These are phyloP conservation scores for Adansonia madagascariensis DNA, from an alignment of 441 rosid genomes.

Conservation along the genomic window DNA sequence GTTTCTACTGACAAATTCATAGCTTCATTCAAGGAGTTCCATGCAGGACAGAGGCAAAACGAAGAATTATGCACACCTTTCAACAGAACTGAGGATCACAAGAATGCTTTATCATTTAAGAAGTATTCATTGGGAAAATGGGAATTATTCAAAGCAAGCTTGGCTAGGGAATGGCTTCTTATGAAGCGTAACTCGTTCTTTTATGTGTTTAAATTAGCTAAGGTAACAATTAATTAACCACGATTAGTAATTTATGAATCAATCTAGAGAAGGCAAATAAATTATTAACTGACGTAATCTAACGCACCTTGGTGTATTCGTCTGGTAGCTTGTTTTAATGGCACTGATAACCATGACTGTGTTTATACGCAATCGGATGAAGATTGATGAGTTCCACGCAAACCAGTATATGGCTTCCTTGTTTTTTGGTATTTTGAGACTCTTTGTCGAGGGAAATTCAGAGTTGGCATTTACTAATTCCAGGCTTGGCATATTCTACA, in stretches of 20 bases:
- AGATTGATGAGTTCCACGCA: conserved; percentile 42
- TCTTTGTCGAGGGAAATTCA: conserved; percentile 52
- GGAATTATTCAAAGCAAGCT: conserved; percentile 62
- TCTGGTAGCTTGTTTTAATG: conserved; percentile 49
- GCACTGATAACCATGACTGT: conserved; percentile 57
- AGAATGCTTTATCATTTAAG: conserved; percentile 41
- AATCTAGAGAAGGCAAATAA: background rate
- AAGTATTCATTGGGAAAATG: conserved; percentile 45
- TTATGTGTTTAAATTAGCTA: conserved; percentile 48
- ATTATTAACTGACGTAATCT: conserved; percentile 24
- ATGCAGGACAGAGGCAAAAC: conserved; percentile 35
- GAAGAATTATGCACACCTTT: conserved; percentile 46
- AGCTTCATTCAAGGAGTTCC: conserved; percentile 39
- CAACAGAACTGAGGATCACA: conserved; percentile 30
- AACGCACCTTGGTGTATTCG: background rate
- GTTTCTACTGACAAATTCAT: conserved; percentile 45
- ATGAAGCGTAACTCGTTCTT: conserved; percentile 53
- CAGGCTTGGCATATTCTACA: conserved; percentile 53
- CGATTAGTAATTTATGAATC: background rate
- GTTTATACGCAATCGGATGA: conserved; percentile 45
- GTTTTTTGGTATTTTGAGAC: conserved; percentile 49
- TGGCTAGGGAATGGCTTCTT: conserved; percentile 58
- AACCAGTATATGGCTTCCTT: conserved; percentile 56
- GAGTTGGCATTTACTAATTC: conserved; percentile 52
- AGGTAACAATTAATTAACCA: conserved; percentile 34